Conservation (phyloP, 2,329 filamentous ascomycete species). For the Bisporella sp. region DNA sequence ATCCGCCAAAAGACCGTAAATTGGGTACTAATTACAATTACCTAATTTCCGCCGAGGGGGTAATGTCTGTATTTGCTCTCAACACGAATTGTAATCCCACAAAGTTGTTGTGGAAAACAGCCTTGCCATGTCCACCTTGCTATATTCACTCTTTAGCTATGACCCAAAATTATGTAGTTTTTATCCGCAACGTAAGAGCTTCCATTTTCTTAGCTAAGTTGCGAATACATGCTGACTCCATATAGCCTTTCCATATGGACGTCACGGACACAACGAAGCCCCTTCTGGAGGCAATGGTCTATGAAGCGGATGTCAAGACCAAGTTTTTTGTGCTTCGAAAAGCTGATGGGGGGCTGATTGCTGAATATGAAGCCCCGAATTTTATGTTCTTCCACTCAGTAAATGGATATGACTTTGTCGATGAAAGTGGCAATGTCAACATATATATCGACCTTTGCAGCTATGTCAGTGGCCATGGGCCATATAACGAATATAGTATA, state of each 20-base stretch:
- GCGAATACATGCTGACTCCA: not conserved
- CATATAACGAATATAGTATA: too few relatives aligned
- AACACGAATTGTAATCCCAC: too few relatives aligned
- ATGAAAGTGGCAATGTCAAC: slow-evolving; percentile 1
- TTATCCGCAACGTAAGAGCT: slow-evolving; percentile 4
- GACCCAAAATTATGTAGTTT: slow-evolving; percentile 60
- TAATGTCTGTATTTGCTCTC: not conserved
- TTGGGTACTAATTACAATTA: slow-evolving; percentile 4
- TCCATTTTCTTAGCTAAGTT: not conserved
- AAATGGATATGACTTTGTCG: slow-evolving; percentile 48
- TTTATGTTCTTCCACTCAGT: slow-evolving; percentile 76
- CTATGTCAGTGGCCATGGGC: too few relatives aligned
- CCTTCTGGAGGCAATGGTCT: slow-evolving; percentile 4
- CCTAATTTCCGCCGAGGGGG: not conserved
- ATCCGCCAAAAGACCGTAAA: slow-evolving; percentile 5
- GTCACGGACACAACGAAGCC: slow-evolving; percentile 3
- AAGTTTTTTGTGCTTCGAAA: slow-evolving; percentile 4
- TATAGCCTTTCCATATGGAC: slow-evolving; percentile 4
- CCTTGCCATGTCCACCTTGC: not conserved
- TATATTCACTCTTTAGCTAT: slow-evolving; percentile 80
- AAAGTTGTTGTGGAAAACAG: too few relatives aligned
- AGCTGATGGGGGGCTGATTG: slow-evolving; percentile 35
- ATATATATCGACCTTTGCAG: not conserved
- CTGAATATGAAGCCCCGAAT: slow-evolving; percentile 57
- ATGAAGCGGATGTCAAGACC: not conserved